Base-by-base conservation (phyloP, 352 stramenopile genomes). In the Globisporangium alternatum region DNA sequence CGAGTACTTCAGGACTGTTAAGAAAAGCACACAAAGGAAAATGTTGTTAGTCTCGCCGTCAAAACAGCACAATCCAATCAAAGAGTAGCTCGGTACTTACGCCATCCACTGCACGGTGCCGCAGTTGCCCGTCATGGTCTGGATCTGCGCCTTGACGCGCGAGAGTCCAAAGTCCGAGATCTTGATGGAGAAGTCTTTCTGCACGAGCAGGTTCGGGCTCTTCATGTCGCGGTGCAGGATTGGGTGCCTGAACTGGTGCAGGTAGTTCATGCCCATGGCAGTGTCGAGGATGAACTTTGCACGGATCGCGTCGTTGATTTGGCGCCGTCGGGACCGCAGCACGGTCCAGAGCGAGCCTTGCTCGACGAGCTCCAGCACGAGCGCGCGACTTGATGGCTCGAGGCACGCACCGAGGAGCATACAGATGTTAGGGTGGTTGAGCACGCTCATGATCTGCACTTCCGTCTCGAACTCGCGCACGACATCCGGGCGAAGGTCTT, bases 371-470 rank as follows among this genome's bases (percentile, higher is more conserved):
- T 99, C 96, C 5, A 97, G 97, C n/a, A 99, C 83, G 15, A 99
- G 95, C n/a, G 93, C 93, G 39, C 96, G 84, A 71, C 93, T 97
- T 21, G 87, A 84, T 13, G 95, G 91, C 55, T 94, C 73, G 31
- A 98, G 77, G 76, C 95, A 98, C 51, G 96, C 96, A 31, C 96
- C 96, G 44, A 99, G 91, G 63, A 98, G 92, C 37, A 97, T 85
- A 70, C 97, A 98, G 62, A 99, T 97, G 78, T 99, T 99, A 5
- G 97, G 96, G 80, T 99, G 97, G 55, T 88, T 71, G 61, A 99
- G 84, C 44, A 88, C 80, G 61, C 86, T 91, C 86, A 93, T 93
- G 68, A 95, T 95, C 70, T 90, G 79, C 25, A 90, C 76, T 65
- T 95, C 86, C 31, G 77, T 81, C 71, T 95, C 80, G 63, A 95